A percentile compares a stretch with the other conserved stretches of the same genome.
phyloP scores from a whole-genome alignment of 805 yeast genomes.

The Allodekkera sacchari region DNA sequence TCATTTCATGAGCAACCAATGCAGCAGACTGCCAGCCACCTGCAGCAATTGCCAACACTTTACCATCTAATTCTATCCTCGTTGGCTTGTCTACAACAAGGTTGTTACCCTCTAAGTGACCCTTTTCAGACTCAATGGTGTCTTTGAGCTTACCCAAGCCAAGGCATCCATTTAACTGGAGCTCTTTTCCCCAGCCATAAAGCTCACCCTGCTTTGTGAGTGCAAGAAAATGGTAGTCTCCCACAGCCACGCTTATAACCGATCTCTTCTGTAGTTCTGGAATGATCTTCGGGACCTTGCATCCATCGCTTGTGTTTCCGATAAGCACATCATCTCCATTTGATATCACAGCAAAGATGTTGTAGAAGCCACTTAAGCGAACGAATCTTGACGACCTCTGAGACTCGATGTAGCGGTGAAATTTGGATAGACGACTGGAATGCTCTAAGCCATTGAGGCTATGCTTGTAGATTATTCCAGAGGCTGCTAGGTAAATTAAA shows the following conservation, averaged over 20 bases:
- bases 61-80: constrained; percentile 29
- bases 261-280: constrained; percentile 37
- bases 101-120: constrained; percentile 29
- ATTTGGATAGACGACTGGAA: constrained; percentile 8
- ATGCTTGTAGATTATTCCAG: constrained; percentile 33
- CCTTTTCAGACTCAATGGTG: constrained; percentile 8
- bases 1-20: too few species aligned
- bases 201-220: constrained; percentile 49
- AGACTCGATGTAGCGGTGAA: constrained; percentile 25
- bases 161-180: constrained; percentile 56
- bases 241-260: constrained; percentile 52
- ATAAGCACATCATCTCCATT: constrained; percentile 38
- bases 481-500: constrained; percentile 39
- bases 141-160: constrained; percentile 42
- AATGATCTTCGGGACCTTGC: constrained; percentile 26
- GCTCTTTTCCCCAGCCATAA: constrained; percentile 63
- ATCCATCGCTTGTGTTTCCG: constrained; percentile 24
- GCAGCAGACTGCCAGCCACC: constrained; percentile 82
- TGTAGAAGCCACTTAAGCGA: constrained; percentile 48
- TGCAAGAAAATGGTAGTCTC: constrained; percentile 66
- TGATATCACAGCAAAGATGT: constrained; percentile 47
- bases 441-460: constrained; percentile 20
- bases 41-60: constrained; percentile 56
- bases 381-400: constrained; percentile 29
- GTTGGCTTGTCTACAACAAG: constrained; percentile 32